Base-by-base conservation (phyloP, 1,139 yeast genomes). In the Suhomyces choctaworum region DNA sequence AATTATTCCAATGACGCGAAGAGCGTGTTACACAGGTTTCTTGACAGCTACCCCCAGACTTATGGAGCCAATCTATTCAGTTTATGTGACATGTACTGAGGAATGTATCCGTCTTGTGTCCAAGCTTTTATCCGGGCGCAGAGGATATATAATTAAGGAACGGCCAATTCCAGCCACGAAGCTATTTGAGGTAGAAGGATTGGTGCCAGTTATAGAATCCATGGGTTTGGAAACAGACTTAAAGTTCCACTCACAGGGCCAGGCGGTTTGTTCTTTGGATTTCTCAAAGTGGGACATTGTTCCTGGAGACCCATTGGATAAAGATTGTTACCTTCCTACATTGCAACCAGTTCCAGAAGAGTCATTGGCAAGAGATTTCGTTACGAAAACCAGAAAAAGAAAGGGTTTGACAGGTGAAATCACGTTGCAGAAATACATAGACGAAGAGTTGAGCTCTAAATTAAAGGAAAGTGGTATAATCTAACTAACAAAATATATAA, bases 291-390 rank as follows among this genome's bases (percentile, higher is more conserved):
- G 97, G 96, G 75, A 76, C 13, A 58, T 69, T 7, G 95, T 87
- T 0, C 96, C 97, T 1, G 98, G 98, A 0, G 89, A 90, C 61
- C 97, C 97, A 4, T 58, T 90, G 47, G 96, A 90, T 56, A 62
- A 63, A 16, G 73, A 75, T 17, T 77, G 77, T 11, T 66, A 63
- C 34, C 72, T 88, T 27, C 89, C 89, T 7, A 73, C 80, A 25
- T 67, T 92, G 52, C 79, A 79, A 47, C 86, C 96, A 0, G 96
- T 92, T 1, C 81, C 83, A 3, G 60, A 68, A 1, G 67, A 69
- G 16, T 80, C 85, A 1, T 63, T 90, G 45, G 92, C 96, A 0
- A 69, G 98, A 41, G 98, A 94, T 58, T 88, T 90, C 52, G 82
- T 89, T 29, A 63, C 86, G 60, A 94, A 94, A 59, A 89, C 97